Evolutionary conservation across 148 eudicot species (phyloP).

Genomic region (Chenopodium formosanum): DNA sequence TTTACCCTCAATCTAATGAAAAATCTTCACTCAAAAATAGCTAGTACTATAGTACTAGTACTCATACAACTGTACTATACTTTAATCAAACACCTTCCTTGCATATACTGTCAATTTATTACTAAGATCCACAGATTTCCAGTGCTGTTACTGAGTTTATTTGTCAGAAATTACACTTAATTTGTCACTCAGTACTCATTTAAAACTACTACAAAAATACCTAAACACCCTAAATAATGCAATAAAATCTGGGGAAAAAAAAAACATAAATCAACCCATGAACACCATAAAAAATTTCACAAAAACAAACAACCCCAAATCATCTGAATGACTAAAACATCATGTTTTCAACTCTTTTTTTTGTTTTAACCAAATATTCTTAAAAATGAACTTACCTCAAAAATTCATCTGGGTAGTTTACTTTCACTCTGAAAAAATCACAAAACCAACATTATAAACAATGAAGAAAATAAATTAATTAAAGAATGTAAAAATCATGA

Average conservation of each 20-base stretch:
- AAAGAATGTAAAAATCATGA: background rate
- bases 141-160: background rate
- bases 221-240: background rate
- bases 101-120: background rate
- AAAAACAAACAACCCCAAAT: background rate
- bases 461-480: constrained; percentile 19
- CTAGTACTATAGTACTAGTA: background rate
- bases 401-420: constrained; percentile 9
- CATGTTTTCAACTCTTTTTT: background rate
- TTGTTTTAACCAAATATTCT: no score
- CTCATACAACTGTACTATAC: background rate
- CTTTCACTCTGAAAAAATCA: background rate
- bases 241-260: background rate
- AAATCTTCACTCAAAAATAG: background rate
- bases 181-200: constrained; percentile 4
- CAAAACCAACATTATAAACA: background rate
- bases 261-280: background rate
- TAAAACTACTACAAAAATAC: background rate
- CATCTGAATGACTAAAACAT: background rate
- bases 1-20: background rate
- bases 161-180: background rate
- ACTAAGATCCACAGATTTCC: constrained; percentile 22
- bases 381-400: background rate
- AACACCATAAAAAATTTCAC: constrained; percentile 1
- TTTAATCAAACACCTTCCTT: background rate